Conservation (phyloP, 225 moss, liverwort and hornwort genomes). For the Asterella californica region DNA sequence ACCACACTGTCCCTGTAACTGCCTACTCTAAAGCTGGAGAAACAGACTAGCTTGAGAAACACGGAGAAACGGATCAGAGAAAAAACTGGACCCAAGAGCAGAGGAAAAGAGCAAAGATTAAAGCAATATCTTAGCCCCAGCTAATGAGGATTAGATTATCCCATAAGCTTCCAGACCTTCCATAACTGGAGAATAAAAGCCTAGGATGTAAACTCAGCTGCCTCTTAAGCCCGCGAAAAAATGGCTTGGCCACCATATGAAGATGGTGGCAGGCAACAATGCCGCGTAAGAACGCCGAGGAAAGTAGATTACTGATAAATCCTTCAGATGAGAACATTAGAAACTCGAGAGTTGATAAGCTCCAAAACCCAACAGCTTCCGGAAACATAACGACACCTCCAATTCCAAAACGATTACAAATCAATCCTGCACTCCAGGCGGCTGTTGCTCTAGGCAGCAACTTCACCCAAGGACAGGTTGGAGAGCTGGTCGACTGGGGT, state of each 20-base stretch:
- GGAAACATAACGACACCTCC: not conserved
- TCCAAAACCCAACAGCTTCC: constrained; percentile 13
- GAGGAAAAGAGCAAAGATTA: constrained; percentile 6
- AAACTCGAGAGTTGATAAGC: constrained; percentile 13
- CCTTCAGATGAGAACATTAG: not conserved
- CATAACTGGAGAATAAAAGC: constrained; percentile 11
- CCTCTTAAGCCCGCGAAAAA: constrained; percentile 40
- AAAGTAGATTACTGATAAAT: constrained; percentile 21
- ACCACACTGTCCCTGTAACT: not conserved
- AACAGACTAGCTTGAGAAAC: not conserved
- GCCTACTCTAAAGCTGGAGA: not conserved
- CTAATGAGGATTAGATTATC: constrained; percentile 12
- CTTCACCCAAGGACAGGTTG: constrained; percentile 56
- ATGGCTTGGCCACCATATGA: constrained; percentile 35
- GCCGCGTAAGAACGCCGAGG: constrained; percentile 33
- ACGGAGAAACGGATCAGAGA: not conserved
- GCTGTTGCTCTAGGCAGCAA: constrained; percentile 21
- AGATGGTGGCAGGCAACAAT: constrained; percentile 33
- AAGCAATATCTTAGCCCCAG: constrained; percentile 19
- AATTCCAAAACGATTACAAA: constrained; percentile 3
- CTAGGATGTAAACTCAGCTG: constrained; percentile 40
- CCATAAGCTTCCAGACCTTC: constrained; percentile 20
- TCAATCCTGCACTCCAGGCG: not conserved
- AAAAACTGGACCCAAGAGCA: not conserved
- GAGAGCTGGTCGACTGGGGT: constrained; percentile 73